phyloP scores from a whole-genome alignment of 1,139 yeast genomes.

The Blastobotrys apis region DNA sequence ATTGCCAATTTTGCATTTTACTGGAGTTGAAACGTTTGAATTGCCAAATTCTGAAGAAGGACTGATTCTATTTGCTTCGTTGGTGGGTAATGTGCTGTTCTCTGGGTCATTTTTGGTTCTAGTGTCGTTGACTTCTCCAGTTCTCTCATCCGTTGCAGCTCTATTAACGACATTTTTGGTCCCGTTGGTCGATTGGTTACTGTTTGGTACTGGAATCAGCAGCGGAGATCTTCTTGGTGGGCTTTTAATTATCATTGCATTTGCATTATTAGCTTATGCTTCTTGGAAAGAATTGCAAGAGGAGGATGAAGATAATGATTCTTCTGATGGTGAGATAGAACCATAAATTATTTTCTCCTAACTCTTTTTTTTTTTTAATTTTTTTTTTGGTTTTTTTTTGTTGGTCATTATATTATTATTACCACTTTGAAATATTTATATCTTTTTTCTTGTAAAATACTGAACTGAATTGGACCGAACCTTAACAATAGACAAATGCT shows the following conservation, averaged over 20 bases:
- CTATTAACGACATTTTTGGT: constrained; percentile 74
- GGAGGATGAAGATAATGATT: constrained; percentile 42
- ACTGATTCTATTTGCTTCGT: constrained; percentile 43
- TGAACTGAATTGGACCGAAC: no score
- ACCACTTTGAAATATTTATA: no score
- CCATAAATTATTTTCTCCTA: background rate
- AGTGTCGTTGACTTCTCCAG: constrained; percentile 84
- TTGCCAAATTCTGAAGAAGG: constrained; percentile 46
- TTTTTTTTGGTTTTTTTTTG: background rate
- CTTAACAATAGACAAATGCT: no score
- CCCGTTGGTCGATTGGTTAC: constrained; percentile 69
- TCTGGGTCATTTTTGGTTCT: constrained; percentile 70
- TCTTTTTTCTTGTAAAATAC: no score
- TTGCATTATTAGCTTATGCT: constrained; percentile 62
- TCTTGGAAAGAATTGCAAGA: constrained; percentile 69
- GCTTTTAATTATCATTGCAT: constrained; percentile 52
- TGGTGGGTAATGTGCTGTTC: constrained; percentile 60
- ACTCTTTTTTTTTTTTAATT: background rate
- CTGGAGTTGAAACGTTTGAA: constrained; percentile 57
- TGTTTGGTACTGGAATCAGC: constrained; percentile 52
- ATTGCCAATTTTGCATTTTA: constrained; percentile 48
- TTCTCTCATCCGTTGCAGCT: constrained; percentile 77
- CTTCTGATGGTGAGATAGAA: constrained; percentile 38
- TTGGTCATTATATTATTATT: no score
- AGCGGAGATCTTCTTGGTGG: constrained; percentile 40